Evolutionary conservation across 1,284 basidiomycete species (phyloP), one percentile per base, ranked within the genome.

Genomic region (Cutaneotrichosporon sp.): DNA sequence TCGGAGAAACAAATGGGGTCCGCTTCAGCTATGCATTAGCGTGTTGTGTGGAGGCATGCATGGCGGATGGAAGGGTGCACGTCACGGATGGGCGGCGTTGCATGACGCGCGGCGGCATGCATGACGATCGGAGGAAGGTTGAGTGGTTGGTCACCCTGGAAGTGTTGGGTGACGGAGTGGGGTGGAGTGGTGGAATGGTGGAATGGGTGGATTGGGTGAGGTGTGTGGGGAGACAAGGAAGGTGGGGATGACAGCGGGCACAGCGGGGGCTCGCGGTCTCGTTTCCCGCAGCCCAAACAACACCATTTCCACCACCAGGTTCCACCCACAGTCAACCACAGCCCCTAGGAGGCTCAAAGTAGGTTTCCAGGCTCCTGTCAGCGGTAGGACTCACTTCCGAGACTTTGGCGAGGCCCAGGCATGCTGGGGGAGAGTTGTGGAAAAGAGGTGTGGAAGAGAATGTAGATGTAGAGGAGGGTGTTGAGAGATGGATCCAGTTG

Each of bases 381-480:
- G 16, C n/a, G 10, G 4, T 6, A 5, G 38, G 38, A 55, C 54
- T 55, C 27, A 55, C 54, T 55, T 27, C 54, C 54, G 3, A 14
- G 8, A 33, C 42, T 55, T 20, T 45, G 54, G 11, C 42, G 36
- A n/a, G 42, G 27, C 22, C 22, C 42, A 22, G 27, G 2, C 54
- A 55, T 55, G 16, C 54, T 54, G 24, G 10, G 10, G 5, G 36
- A 13, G 14, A 38, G 34, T 10, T 54, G 38, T 50, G 47, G 24
- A 4, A 50, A 27, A 27, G 9, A 4, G 51, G 31, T 20, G 29
- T 52, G n/a, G n/a, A 34, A 24, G 6, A 33, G 11, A n/a, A n/a
- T n/a, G n/a, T n/a, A n/a, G n/a, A n/a, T n/a, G 49, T 8, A 51
- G n/a, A 52, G 20, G 20, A 33, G 16, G 49, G 31, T 52, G 20